Base-by-base conservation (phyloP, 116 monocot species). In the Trichopus zeylanicus region DNA sequence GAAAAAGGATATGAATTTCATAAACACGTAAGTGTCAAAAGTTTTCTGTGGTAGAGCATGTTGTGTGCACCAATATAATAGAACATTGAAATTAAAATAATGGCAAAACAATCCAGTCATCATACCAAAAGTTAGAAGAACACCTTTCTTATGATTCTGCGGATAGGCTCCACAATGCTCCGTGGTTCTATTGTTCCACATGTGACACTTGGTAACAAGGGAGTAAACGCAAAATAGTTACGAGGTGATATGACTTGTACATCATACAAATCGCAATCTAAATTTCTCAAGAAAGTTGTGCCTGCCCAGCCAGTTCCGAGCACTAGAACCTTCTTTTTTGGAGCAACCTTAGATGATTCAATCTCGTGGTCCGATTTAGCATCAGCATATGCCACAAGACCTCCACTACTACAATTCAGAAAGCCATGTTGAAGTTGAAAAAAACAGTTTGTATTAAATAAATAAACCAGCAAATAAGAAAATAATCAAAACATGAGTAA, bases 261-360 rank as follows among this genome's bases (percentile, higher is more conserved):
- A 76, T 82, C 78, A 57, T 82, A 82, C 55, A 63, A 30, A 20
- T 73, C 71, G 51, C 67, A 67, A 64, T 87, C 87, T 24, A 87
- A 15, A 48, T 73, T 78, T 70, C 65, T 81, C 53, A 87, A 60
- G 63, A 87, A 87, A 59, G 72, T 87, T 25, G 82, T 82, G 4
- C 82, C 78, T 49, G 70, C 87, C 87, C 87, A 87, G 29, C 87
- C 87, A 57, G 87, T 82, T 62, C 87, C 87, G 56, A 87, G 72
- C 6, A 87, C 67, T 18, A 87, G 66, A 48, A 87, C 31, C 59
- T 75, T 87, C 66, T 82, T 87, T 51, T 69, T 86, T 8, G 42
- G 12, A 46, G 68, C 29, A 18, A 13, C 46, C 53, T 37, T 52
- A 60, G 64, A 26, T 35, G 62, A 57, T 58, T 66, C 49, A 27